Evolutionary conservation across 441 rosid species (phyloP), one percentile per base, ranked within the genome.

Genomic region (Syzygium syzygioides): DNA sequence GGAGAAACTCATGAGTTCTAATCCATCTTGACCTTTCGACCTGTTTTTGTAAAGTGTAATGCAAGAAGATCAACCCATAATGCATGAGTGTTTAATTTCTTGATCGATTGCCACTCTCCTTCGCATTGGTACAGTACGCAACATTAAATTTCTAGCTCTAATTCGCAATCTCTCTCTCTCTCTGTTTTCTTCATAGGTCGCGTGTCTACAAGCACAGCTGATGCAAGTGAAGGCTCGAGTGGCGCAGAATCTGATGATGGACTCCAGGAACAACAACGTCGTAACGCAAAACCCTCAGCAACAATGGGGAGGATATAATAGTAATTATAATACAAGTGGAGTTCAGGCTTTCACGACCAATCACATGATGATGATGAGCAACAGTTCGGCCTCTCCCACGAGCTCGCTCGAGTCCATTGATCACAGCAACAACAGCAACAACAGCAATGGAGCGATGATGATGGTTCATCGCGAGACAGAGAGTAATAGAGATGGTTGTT

Each of bases 151-250:
- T 76, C 83, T 25, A 76, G 37, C n/a, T 41, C 83, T 41, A 41
- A 76, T 76, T 76, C 23, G 83, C 52, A 41, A 76, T 41, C 87
- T 14, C 85, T 30, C 53, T 48, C 18, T 50, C n/a, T 52, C 86
- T 26, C 4, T 56, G 18, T 23, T 32, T 66, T 87, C 55, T 90
- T n/a, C 66, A 87, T 57, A 97, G 99, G 98, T 97, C 88, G 96
- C 99, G 76, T 92, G 80, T 88, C 91, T 97, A 88, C 99, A 97
- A 93, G 94, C 96, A 15, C 99, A 97, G 90, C 68, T 97, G 93
- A 95, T 95, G 95, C 98, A 96, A 93, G 94, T 92, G 91, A 96
- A 95, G 92, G 94, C 96, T 87, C 97, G 94, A 53, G 90, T 97
- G 71, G 96, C 93, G 54, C 94, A 93, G 62, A 92, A 89, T 85